A percentile compares a stretch with the other conserved stretches of the same genome.
phyloP scores from a whole-genome alignment of 768 basidiomycete genomes.

The Rhodosporidiobolus odoratus region DNA sequence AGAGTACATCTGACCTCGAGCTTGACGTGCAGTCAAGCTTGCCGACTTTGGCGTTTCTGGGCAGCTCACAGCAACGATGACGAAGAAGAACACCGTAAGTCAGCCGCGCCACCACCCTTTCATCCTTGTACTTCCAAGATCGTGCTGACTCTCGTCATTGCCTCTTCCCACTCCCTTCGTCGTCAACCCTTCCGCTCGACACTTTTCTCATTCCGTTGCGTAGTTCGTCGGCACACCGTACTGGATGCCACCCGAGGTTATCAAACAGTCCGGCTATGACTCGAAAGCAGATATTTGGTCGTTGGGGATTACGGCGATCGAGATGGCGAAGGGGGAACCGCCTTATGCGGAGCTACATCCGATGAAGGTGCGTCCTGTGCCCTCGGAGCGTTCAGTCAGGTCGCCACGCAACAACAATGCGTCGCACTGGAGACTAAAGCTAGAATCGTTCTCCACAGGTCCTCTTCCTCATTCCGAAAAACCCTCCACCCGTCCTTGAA shows the following conservation, averaged over 20 bases:
- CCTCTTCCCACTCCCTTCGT: background rate
- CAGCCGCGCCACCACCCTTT: no score
- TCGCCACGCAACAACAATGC: no score
- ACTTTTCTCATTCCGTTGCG: background rate
- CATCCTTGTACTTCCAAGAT: background rate
- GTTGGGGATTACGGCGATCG: constrained; percentile 93
- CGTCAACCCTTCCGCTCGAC: background rate
- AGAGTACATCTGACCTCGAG: background rate
- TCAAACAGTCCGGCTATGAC: constrained; percentile 98
- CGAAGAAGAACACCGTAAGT: constrained; percentile 97
- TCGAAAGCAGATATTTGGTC: constrained; percentile 99
- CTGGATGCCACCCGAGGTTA: constrained; percentile 99
- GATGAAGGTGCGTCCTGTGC: constrained; percentile 70
- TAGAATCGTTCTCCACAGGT: constrained; percentile 64
- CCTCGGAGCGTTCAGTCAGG: no score
- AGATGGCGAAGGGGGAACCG: constrained; percentile 94
- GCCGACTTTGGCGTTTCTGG: constrained; percentile 99
- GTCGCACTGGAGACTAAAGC: no score
- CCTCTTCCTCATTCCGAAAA: constrained; percentile 96
- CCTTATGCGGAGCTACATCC: constrained; percentile 98
- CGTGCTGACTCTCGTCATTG: background rate
- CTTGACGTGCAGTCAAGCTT: constrained; percentile 64
- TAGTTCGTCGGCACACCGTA: constrained; percentile 61
- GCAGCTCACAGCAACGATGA: constrained; percentile 84
- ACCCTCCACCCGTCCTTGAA: constrained; percentile 84